Evolutionary conservation across 2,329 filamentous ascomycete species (phyloP), one percentile per base, ranked within the genome.

Genomic region (Colletotrichum sansevieriae): DNA sequence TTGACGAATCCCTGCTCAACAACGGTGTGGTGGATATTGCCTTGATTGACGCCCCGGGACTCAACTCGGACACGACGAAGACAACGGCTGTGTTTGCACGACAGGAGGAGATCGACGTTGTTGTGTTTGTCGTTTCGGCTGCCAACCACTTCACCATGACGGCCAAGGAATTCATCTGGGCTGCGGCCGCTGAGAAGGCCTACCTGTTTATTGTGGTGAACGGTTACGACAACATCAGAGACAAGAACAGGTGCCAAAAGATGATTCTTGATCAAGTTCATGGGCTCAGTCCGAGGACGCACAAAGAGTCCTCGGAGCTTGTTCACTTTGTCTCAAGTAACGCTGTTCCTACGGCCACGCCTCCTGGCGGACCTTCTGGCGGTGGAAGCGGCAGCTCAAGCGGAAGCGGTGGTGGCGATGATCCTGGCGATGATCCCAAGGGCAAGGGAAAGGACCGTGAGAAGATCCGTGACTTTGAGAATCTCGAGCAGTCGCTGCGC

Each of bases 261-360:
- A 92, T 94, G 88, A 96, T 99, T 57, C 79, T 99, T 68, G 94
- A 98, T 74, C 95, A 98, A 79, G 91, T 99, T 15, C 85, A 88
- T 56, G 89, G 90, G 29, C 85, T 99, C n/a, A 98, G 95, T 76
- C 96, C 95, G 2, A 90, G 91, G 59, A 99, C 96, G 0, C 92
- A 91, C 84, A 98, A 98, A 77, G 96, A 99, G 76, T 91, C 94
- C 0, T 88, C 90, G 2, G 96, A 99, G 76, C 85, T 99, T 8
- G 96, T 99, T 3, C 96, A 99, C 77, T 99, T 99, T 73, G 96
- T 99, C 3, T 98, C 96, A 2, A 98, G 95, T 77, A 97, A 98
- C 77, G 95, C 95, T 3, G 92, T 99, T 68, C 95, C 95, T 0
- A 90, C 92, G 63, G 86, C 85, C 87, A 80, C 87, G 0, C 84